Base-by-base conservation (phyloP, 352 stramenopile genomes). In the Thalassiosira exigua region DNA sequence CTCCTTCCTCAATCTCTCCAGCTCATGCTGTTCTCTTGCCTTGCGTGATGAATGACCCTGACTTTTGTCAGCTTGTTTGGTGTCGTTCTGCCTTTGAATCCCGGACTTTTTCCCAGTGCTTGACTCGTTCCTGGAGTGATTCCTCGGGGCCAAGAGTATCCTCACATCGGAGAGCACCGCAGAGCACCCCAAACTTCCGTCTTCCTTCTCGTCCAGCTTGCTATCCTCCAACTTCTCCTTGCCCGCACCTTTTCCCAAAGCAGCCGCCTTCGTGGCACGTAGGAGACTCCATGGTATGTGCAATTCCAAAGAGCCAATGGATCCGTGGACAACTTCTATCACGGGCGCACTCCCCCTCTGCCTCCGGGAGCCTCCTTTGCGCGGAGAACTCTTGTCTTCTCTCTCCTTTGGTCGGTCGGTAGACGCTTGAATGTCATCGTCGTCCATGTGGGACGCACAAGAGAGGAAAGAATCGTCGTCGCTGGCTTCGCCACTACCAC, bases 91-190 rank as follows among this genome's bases (percentile, higher is more conserved):
- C n/a, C 48, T 56, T 19, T 4, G 19, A n/a, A 17, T n/a, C 7
- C 9, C 52, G 21, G 22, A 21, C 22, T 33, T 27, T 39, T 17
- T 33, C 11, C 53, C 53, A 50, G 24, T 51, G n/a, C n/a, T 30
- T n/a, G 41, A 50, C 22, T 70, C 36, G 30, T 46, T 46, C 44
- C 46, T 21, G 75, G 82, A 44, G 57, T 86, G 39, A 91, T 81
- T 44, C 17, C 36, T 46, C 12, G 69, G 48, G 24, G 69, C 69
- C 58, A 78, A 50, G 14, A 92, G 26, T 66, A 92, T 87, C 57
- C 86, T 75, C 17, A 92, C 84, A 75, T 92, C 87, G 11, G 79
- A 84, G 41, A 92, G 66, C 9, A 91, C 74, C 27, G 84, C 65
- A 21, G 79, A 85, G 50, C 76, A 84, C 53, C 24, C 52, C n/a